phyloP scores from a whole-genome alignment of 2,329 filamentous ascomycete species.

The Xylaria sp. region DNA sequence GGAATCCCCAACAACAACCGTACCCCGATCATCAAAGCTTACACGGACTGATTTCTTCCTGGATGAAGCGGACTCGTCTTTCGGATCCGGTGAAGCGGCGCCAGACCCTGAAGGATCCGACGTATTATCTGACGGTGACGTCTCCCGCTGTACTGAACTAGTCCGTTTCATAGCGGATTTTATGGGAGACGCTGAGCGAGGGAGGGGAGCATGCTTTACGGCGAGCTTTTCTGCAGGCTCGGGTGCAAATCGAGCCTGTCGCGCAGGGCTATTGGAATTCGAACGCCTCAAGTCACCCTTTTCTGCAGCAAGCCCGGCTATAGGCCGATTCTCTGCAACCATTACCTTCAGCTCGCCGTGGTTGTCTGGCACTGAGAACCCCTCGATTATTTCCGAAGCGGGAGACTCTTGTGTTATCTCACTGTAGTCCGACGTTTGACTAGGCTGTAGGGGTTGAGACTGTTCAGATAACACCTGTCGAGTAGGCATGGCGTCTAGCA shows the following conservation, averaged over 20 bases:
- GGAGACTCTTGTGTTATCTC: conserved; percentile 28
- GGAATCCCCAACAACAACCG: conserved; percentile 64
- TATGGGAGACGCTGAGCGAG: conserved; percentile 77
- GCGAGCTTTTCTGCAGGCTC: conserved; percentile 63
- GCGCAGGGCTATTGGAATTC: conserved; percentile 70
- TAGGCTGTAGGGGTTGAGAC: conserved; percentile 32
- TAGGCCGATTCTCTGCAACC: conserved; percentile 42
- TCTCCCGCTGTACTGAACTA: conserved; percentile 62
- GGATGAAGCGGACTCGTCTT: conserved; percentile 53
- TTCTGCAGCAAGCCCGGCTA: conserved; percentile 41
- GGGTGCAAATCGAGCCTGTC: conserved; percentile 74
- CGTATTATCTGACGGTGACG: conserved; percentile 62
- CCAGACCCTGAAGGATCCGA: conserved; percentile 57
- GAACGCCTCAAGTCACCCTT: conserved; percentile 49
- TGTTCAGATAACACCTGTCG: conserved; percentile 47
- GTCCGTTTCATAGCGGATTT: conserved; percentile 80
- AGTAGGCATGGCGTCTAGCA: conserved; percentile 52
- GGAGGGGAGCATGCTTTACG: conserved; percentile 74
- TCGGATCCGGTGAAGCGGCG: conserved; percentile 44
- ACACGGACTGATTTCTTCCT: conserved; percentile 76
- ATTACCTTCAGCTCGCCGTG: conserved; percentile 34
- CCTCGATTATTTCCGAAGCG: conserved; percentile 17
- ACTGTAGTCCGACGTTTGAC: conserved; percentile 2
- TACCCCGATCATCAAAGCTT: conserved; percentile 80
- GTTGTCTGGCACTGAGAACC: conserved; percentile 27